Conservation (phyloP, 129 eudicot genomes). For the Erigeron canadensis region DNA sequence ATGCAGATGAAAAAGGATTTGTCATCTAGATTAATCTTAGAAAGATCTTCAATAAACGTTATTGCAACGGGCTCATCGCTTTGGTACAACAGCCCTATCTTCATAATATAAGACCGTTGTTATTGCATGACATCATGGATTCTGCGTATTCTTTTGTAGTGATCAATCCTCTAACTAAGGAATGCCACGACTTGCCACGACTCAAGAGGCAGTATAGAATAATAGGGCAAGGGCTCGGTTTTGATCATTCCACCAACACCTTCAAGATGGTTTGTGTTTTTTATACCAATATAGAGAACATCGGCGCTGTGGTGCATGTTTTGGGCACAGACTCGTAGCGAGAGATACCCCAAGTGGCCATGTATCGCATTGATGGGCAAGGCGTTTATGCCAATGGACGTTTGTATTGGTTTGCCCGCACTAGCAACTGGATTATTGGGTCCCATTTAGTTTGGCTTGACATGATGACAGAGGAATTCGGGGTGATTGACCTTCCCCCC, state of each 20-base stretch:
- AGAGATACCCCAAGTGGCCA: constrained; percentile 1
- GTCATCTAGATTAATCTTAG: no score
- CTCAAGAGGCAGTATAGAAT: no score
- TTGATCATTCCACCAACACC: constrained; percentile 8
- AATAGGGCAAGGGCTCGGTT: background rate
- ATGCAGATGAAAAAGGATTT: background rate
- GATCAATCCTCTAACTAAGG: constrained; percentile 12
- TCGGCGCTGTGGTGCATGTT: constrained; percentile 12
- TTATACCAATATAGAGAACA: no score
- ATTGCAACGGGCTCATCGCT: constrained; percentile 3
- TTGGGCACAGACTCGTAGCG: background rate
- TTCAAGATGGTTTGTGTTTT: constrained; percentile 8
- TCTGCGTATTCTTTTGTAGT: background rate
- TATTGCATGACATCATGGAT: no score
- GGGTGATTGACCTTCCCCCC: constrained; percentile 3
- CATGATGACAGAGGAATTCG: constrained; percentile 7
- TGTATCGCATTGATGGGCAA: background rate
- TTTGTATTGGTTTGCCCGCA: no score
- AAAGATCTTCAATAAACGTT: background rate
- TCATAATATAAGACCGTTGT: background rate
- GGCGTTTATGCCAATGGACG: background rate
- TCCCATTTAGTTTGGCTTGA: background rate
- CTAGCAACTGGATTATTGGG: background rate
- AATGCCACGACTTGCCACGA: constrained; percentile 2
- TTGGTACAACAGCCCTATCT: background rate